These are phyloP conservation scores for Smallanthus sonchifolius DNA, from an alignment of 129 eudicot species.

Conservation along the genomic window DNA sequence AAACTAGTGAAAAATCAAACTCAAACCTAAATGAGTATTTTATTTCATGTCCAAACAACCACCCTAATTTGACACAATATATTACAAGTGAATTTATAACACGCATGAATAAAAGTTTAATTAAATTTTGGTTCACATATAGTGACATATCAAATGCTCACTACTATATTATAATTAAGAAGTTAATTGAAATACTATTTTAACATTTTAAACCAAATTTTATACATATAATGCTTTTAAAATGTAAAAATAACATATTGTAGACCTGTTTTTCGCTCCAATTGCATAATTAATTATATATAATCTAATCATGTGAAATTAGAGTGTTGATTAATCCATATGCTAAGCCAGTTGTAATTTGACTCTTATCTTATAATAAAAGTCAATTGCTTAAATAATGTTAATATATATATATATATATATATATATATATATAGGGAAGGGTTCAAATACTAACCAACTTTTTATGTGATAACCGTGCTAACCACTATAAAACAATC, in stretches of 20 bases:
- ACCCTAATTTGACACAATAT: too few species aligned
- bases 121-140: too few species aligned
- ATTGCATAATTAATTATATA: background rate
- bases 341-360: background rate
- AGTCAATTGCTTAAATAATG: conserved; percentile 7
- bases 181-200: background rate
- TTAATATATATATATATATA: background rate
- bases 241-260: too few species aligned
- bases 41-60: too few species aligned
- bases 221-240: too few species aligned
- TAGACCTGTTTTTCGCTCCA: background rate
- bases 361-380: background rate
- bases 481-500: too few species aligned
- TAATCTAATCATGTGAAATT: background rate
- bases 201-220: background rate
- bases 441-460: too few species aligned
- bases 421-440: too few species aligned
- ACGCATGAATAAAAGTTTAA: background rate
- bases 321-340: background rate
- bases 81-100: background rate
- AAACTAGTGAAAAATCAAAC: too few species aligned
- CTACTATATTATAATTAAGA: background rate
- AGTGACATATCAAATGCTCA: background rate
- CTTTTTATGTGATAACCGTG: too few species aligned
- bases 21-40: too few species aligned